Conservation (phyloP, 257 asterid species). For the Striga asiatica region DNA sequence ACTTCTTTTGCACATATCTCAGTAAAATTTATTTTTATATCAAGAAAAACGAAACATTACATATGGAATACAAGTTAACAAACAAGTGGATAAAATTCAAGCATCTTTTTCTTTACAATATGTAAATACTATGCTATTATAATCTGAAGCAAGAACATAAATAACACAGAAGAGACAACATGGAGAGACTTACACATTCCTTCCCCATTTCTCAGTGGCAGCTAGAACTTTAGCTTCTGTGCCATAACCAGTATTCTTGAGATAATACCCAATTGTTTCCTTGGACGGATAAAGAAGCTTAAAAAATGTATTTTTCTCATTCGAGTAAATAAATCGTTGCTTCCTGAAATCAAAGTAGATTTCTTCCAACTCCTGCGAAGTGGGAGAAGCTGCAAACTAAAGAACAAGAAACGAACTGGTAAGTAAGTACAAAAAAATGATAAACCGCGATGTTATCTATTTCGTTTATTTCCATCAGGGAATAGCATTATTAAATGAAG, state of each 20-base stretch:
- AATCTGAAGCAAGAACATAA: background rate
- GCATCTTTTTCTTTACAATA: background rate
- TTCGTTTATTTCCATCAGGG: background rate
- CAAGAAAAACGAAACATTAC: background rate
- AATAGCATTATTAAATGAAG: constrained; percentile 5
- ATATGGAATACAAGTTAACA: background rate
- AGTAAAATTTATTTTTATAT: constrained; percentile 3
- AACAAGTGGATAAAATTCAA: background rate
- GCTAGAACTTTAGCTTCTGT: constrained; percentile 75
- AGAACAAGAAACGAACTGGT: constrained; percentile 19
- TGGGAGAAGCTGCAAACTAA: constrained; percentile 62
- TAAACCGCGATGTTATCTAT: background rate
- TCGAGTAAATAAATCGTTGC: constrained; percentile 76
- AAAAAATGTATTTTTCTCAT: constrained; percentile 55
- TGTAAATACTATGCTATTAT: background rate
- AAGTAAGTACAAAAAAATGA: constrained; percentile 6
- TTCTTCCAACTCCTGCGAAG: constrained; percentile 50
- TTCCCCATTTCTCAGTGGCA: constrained; percentile 94
- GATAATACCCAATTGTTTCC: constrained; percentile 82
- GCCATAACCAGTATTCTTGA: constrained; percentile 84
- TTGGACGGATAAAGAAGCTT: constrained; percentile 92
- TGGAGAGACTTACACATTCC: constrained; percentile 67
- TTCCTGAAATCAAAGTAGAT: constrained; percentile 91
- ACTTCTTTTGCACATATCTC: background rate
- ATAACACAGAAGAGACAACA: constrained; percentile 8